phyloP scores from a whole-genome alignment of 768 basidiomycete species.

The Nevesoporus exiguus region DNA sequence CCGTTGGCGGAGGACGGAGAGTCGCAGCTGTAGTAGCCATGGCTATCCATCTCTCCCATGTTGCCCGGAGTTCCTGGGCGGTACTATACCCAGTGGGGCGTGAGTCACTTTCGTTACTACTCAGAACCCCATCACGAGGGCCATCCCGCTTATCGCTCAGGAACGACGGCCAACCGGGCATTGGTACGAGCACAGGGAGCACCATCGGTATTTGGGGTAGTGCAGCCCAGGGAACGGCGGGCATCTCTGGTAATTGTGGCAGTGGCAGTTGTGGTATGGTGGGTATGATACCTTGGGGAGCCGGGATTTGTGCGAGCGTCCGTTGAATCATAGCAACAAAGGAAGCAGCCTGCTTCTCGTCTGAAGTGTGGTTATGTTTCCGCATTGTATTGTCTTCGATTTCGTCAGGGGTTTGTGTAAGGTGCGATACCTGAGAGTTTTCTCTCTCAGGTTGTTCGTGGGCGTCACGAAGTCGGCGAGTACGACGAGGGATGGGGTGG shows the following conservation, averaged over 20 bases:
- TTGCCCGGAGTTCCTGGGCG: constrained; percentile 61
- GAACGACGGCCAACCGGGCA: constrained; percentile 63
- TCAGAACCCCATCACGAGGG: constrained; percentile 23
- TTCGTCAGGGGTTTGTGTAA: constrained; percentile 1
- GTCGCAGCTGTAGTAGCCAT: constrained; percentile 49
- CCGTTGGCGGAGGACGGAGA: constrained; percentile 39
- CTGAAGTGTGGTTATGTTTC: constrained; percentile 16
- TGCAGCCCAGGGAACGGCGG: constrained; percentile 57
- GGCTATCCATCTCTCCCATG: constrained; percentile 76
- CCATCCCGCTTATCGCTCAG: constrained; percentile 48
- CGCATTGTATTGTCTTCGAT: constrained; percentile 22
- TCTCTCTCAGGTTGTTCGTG: constrained; percentile 14
- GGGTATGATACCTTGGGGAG: constrained; percentile 57
- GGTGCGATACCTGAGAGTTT: neutral
- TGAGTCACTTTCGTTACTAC: constrained; percentile 34
- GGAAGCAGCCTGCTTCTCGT: constrained; percentile 42
- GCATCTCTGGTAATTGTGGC: constrained; percentile 66
- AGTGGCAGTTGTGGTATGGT: constrained; percentile 45
- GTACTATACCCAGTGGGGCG: constrained; percentile 40
- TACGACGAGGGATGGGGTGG: constrained; percentile 35
- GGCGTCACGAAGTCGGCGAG: constrained; percentile 13
- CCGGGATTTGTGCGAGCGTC: constrained; percentile 57
- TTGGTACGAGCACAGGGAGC: constrained; percentile 75
- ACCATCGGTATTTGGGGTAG: constrained; percentile 70
- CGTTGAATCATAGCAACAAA: constrained; percentile 74